These are phyloP conservation scores for Rhodotorula sphaerocarpa DNA, from an alignment of 768 basidiomycete genomes.

Conservation along the genomic window DNA sequence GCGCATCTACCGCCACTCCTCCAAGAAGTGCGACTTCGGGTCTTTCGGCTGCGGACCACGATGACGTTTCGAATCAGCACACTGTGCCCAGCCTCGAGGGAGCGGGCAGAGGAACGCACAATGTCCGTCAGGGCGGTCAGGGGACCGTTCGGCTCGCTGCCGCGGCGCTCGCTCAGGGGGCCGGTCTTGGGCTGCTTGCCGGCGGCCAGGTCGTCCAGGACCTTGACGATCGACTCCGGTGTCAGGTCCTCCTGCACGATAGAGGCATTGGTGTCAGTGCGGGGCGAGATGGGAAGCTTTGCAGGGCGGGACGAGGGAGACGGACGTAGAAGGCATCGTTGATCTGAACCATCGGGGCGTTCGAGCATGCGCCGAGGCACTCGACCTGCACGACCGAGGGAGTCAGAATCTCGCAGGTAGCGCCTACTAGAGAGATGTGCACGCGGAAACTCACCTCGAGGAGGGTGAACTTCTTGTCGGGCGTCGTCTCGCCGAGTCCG, in stretches of 20 bases:
- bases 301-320: conserved; percentile 27
- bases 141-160: conserved; percentile 26
- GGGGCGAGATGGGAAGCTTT: not conserved
- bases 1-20: conserved; percentile 28
- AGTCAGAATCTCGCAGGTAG: not conserved
- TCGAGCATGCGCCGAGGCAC: conserved; percentile 96
- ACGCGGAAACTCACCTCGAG: conserved; percentile 53
- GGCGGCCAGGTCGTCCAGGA: conserved; percentile 45
- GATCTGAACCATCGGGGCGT: conserved; percentile 93
- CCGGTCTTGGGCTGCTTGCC: conserved; percentile 88
- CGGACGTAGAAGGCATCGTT: conserved; percentile 93
- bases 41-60: conserved; percentile 20
- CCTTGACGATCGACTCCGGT: conserved; percentile 46
- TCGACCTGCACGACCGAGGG: conserved; percentile 53
- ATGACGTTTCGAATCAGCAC: not conserved
- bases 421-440: not conserved
- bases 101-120: not conserved
- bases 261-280: not conserved
- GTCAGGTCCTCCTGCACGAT: conserved; percentile 46
- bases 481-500: conserved; percentile 68
- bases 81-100: not conserved
- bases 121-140: conserved; percentile 26
- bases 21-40: conserved; percentile 25
- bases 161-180: conserved; percentile 52
- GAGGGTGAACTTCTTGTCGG: conserved; percentile 92